Evolutionary conservation across 805 yeast species (phyloP).

Genomic region (Cyberlindnera sargentensis): DNA sequence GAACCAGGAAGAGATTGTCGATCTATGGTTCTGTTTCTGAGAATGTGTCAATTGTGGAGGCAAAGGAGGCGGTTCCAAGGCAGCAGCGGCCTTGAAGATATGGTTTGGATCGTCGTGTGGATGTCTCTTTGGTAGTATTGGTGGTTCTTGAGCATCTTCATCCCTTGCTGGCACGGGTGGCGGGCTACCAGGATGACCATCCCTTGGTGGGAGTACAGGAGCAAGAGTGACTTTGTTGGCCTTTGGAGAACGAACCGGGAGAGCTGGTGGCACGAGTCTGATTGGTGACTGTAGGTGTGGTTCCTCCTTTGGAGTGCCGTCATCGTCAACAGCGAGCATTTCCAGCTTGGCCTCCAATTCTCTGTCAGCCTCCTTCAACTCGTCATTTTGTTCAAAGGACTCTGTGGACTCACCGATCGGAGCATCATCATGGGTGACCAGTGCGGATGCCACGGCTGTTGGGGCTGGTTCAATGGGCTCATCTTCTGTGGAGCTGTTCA

Average conservation of each 20-base stretch:
- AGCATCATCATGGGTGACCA: not conserved
- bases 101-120: not conserved
- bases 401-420: slow-evolving; percentile 16
- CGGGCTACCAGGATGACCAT: not conserved
- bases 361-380: not conserved
- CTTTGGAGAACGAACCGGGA: not conserved
- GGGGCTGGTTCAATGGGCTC: not conserved
- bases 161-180: slow-evolving; percentile 33
- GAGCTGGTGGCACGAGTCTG: slow-evolving; percentile 2
- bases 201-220: slow-evolving; percentile 18
- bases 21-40: slow-evolving; percentile 20
- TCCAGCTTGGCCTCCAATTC: slow-evolving; percentile 1
- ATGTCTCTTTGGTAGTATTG: slow-evolving; percentile 3
- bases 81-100: slow-evolving; percentile 23
- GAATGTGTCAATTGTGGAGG: slow-evolving; percentile 21
- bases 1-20: slow-evolving; percentile 21
- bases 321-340: slow-evolving; percentile 18
- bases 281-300: no score
- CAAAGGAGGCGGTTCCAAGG: slow-evolving; percentile 21
- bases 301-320: not conserved
- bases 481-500: not conserved
- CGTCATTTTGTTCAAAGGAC: slow-evolving; percentile 5
- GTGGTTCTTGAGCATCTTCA: not conserved
- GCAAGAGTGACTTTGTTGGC: not conserved
- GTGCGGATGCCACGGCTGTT: not conserved